phyloP scores from a whole-genome alignment of 2,329 filamentous ascomycete genomes.

The Pseudogymnoascus sp. region DNA sequence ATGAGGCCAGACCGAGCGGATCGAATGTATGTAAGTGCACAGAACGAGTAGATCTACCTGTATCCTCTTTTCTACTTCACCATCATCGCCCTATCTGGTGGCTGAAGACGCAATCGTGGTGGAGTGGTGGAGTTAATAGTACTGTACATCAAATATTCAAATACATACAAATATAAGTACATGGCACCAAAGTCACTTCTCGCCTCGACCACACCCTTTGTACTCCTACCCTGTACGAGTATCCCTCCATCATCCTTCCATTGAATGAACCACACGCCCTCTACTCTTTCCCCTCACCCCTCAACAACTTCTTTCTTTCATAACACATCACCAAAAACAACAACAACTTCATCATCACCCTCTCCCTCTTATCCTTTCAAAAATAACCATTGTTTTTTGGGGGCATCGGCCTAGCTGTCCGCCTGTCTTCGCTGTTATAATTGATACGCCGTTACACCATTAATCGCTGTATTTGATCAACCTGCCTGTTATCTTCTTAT shows the following conservation, averaged over 20 bases:
- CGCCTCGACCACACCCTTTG: neutral
- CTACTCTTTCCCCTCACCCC: neutral
- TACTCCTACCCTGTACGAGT: neutral
- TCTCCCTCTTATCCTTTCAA: neutral
- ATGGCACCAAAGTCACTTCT: neutral
- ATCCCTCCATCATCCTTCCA: neutral
- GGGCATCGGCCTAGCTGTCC: neutral
- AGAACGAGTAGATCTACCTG: neutral
- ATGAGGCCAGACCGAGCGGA: neutral
- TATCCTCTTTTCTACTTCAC: neutral
- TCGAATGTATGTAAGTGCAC: neutral
- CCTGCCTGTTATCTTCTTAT: conserved; percentile 7
- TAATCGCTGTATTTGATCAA: conserved; percentile 4
- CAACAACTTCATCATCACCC: neutral
- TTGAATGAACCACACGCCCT: neutral
- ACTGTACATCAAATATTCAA: neutral
- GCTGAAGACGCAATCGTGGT: neutral
- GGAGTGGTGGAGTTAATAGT: neutral
- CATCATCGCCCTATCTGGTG: neutral
- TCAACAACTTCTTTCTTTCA: conserved; percentile 6
- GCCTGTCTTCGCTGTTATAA: neutral
- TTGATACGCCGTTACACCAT: conserved; percentile 6
- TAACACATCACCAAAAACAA: neutral
- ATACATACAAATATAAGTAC: neutral
- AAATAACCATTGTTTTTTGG: neutral